Evolutionary conservation across 495 filamentous ascomycete genomes (phyloP), one percentile per base, ranked within the genome.

Genomic region (Acidiella bohemica): DNA sequence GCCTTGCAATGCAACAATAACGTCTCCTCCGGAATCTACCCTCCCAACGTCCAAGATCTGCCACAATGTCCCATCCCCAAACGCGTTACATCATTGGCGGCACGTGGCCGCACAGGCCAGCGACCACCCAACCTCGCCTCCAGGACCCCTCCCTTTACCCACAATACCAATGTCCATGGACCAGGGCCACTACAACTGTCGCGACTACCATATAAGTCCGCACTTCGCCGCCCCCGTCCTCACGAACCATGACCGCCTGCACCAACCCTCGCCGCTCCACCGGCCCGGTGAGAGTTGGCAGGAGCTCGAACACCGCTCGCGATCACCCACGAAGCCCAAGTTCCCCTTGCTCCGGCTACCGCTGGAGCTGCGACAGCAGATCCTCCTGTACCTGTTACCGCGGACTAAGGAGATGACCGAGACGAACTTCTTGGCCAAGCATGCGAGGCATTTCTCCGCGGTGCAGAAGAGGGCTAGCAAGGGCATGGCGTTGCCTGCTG

Each of bases 341-440:
- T 51, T 51, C 26, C 53, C 36, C 1, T 48, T 64, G 35, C 47
- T 64, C 26, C 32, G 41, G 14, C 54, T 65, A 2, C 60, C 61
- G 9, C 42, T 60, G 20, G 61, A 65, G 33, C 50, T 65, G 23
- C 54, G 60, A 6, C 51, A 50, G 17, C 39, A 62, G n/a, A 60
- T 65, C 23, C 53, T 60, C 32, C 12, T 23, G 25, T 58, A 58
- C 32, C 16, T 62, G 7, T 53, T 65, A 1, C 60, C 61, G 8
- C 18, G 34, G n/a, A 61, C 58, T 12, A 45, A 42, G 6, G 36
- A 44, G 18, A 32, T 46, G 30, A 21, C 34, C 19, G 28, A 43
- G 7, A 35, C 26, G 19, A 32, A 45, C 21, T 40, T 42, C 17
- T 39, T 52, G 26, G 29, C 16, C 42, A 20, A n/a, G 2, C 48